These are phyloP conservation scores for Suillus placidus DNA, from an alignment of 768 basidiomycete genomes.

Conservation along the genomic window DNA sequence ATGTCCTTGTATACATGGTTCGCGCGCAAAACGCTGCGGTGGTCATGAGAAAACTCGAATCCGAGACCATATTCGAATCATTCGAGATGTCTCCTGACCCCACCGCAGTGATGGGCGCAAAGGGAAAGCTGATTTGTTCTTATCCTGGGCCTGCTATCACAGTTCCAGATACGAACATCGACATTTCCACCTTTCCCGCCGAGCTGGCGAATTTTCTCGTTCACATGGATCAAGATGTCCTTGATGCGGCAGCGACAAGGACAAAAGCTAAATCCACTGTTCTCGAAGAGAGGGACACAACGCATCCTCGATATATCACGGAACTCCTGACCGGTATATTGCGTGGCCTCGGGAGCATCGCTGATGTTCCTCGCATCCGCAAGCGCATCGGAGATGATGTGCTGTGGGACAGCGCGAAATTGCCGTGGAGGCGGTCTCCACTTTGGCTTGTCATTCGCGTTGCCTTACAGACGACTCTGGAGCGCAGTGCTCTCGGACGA, in stretches of 20 bases:
- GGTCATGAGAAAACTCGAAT: conserved; percentile 36
- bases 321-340: conserved; percentile 51
- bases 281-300: conserved; percentile 30
- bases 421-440: conserved; percentile 53
- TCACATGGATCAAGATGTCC: conserved; percentile 35
- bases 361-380: conserved; percentile 29
- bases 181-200: conserved; percentile 32
- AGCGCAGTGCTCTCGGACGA: conserved; percentile 15
- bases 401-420: conserved; percentile 38
- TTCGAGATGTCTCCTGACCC: conserved; percentile 48
- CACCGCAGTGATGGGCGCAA: conserved; percentile 37
- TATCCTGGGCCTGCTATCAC: conserved; percentile 49
- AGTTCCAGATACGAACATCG: conserved; percentile 32
- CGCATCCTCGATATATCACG: conserved; percentile 51
- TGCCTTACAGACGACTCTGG: conserved; percentile 42
- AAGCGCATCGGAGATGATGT: conserved; percentile 54
- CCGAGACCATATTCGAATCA: conserved; percentile 41
- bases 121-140: conserved; percentile 47
- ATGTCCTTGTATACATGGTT: conserved; percentile 41
- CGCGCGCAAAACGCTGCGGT: conserved; percentile 52
- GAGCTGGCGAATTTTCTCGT: conserved; percentile 44
- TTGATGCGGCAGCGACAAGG: conserved; percentile 33
- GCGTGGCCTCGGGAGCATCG: conserved; percentile 37
- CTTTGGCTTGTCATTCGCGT: conserved; percentile 55
- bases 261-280: conserved; percentile 40